Conservation (phyloP, 306 rosid species). For the Vigna hirtella region DNA sequence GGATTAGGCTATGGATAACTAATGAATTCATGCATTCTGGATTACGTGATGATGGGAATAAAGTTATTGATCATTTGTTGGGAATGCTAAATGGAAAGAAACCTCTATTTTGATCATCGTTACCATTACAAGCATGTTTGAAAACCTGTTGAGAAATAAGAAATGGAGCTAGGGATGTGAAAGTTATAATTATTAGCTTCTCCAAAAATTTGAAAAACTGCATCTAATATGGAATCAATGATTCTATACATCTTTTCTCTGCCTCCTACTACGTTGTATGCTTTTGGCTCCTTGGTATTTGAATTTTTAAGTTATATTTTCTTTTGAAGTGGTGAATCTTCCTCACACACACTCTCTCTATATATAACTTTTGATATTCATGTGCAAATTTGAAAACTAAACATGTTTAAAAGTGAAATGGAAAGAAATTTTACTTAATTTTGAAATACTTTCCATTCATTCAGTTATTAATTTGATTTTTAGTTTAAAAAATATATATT, state of each 20-base stretch:
- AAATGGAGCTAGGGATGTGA: not conserved
- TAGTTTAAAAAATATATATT: too few species aligned
- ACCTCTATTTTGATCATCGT: slow-evolving; percentile 73
- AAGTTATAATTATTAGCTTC: not conserved
- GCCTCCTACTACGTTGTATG: not conserved
- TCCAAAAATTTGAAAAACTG: not conserved
- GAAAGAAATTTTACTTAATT: too few species aligned
- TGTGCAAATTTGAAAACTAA: too few species aligned
- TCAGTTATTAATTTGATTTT: too few species aligned
- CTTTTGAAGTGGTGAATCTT: not conserved
- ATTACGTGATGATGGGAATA: slow-evolving; percentile 77
- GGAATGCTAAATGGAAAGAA: slow-evolving; percentile 85
- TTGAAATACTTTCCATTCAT: too few species aligned
- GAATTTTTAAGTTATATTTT: slow-evolving; percentile 6
- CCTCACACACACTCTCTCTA: not conserved
- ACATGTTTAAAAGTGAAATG: too few species aligned
- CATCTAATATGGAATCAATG: not conserved
- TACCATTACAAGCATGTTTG: not conserved
- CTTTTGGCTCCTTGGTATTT: slow-evolving; percentile 11
- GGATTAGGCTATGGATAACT: slow-evolving; percentile 84
- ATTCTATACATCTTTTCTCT: not conserved
- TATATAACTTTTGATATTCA: not conserved
- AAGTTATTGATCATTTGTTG: slow-evolving; percentile 83
- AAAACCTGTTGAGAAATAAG: not conserved
- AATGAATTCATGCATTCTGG: slow-evolving; percentile 99